phyloP scores from a whole-genome alignment of 2,329 filamentous ascomycete genomes.

The Aspergillaceae sp. region DNA sequence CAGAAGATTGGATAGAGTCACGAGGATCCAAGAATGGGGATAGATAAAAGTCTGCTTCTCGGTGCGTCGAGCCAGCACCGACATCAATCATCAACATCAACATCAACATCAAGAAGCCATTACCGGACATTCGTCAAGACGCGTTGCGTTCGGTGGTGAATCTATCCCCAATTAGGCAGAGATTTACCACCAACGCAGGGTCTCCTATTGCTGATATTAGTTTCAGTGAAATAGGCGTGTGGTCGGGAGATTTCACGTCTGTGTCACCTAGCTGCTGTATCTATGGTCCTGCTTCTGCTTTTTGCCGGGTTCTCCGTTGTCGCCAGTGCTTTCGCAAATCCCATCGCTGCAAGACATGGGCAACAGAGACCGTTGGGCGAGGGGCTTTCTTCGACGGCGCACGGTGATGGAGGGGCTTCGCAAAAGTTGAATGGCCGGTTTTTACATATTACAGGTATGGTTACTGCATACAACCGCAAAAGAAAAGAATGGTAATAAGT shows the following conservation, averaged over 20 bases:
- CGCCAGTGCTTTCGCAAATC: constrained; percentile 10
- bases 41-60: not conserved
- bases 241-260: constrained; percentile 1
- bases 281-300: constrained; percentile 13
- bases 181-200: not conserved
- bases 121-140: too few relatives aligned
- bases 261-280: not conserved
- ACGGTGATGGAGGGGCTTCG: constrained; percentile 2
- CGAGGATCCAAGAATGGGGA: not conserved
- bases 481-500: too few relatives aligned
- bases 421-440: constrained; percentile 24
- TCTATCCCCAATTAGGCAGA: not conserved
- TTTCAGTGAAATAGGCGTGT: not conserved
- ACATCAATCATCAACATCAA: too few relatives aligned
- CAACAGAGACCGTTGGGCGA: constrained; percentile 13
- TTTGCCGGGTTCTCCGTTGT: constrained; percentile 6
- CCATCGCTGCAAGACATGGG: constrained; percentile 9
- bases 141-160: not conserved
- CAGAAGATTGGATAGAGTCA: not conserved
- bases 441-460: constrained; percentile 30
- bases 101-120: too few relatives aligned
- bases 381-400: not conserved
- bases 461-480: not conserved
- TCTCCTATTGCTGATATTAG: not conserved
- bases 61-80: too few relatives aligned